A percentile compares a stretch with the other conserved stretches of the same genome.
Conservation (phyloP, 176 grass and related monocot genomes). For the Hyparrhenia diplandra region DNA sequence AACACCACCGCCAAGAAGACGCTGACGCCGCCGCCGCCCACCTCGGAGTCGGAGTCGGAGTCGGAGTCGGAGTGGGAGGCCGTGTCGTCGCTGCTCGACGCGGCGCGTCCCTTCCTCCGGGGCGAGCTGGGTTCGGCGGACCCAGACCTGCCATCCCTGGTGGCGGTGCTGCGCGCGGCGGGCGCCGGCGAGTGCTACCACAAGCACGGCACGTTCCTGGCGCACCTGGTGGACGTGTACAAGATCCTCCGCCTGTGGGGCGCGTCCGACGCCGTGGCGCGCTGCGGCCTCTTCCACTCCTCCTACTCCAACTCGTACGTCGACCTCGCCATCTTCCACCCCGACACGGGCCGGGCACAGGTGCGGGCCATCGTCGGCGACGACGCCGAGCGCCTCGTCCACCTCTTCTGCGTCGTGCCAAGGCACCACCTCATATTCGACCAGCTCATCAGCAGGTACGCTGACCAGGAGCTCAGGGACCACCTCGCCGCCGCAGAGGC, state of each 20-base stretch:
- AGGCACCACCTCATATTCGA: constrained; percentile 53
- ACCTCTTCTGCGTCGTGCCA: constrained; percentile 89
- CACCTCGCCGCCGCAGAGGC: constrained; percentile 36
- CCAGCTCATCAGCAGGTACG: constrained; percentile 46
- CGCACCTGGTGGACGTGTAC: constrained; percentile 60
- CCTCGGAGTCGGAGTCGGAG: no score
- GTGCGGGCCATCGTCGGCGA: constrained; percentile 40
- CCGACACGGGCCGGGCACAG: constrained; percentile 33
- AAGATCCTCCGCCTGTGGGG: constrained; percentile 64
- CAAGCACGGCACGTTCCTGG: constrained; percentile 94
- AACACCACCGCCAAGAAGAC: no score
- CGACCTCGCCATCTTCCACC: constrained; percentile 88
- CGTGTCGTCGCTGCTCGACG: constrained; percentile 20
- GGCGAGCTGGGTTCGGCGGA: constrained; percentile 44
- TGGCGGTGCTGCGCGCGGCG: constrained; percentile 39
- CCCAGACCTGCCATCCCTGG: constrained; percentile 42
- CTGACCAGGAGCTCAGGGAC: constrained; percentile 43
- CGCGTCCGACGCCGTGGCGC: constrained; percentile 44
- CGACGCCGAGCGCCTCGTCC: constrained; percentile 61
- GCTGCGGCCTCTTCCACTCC: constrained; percentile 83
- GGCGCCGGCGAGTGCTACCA: constrained; percentile 90
- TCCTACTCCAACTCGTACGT: constrained; percentile 92
- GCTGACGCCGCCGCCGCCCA: no score
- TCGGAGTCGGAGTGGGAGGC: not conserved
- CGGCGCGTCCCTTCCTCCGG: constrained; percentile 68